Base-by-base conservation (phyloP, 2,329 filamentous ascomycete genomes). In the Pseudocercospora vitis region DNA sequence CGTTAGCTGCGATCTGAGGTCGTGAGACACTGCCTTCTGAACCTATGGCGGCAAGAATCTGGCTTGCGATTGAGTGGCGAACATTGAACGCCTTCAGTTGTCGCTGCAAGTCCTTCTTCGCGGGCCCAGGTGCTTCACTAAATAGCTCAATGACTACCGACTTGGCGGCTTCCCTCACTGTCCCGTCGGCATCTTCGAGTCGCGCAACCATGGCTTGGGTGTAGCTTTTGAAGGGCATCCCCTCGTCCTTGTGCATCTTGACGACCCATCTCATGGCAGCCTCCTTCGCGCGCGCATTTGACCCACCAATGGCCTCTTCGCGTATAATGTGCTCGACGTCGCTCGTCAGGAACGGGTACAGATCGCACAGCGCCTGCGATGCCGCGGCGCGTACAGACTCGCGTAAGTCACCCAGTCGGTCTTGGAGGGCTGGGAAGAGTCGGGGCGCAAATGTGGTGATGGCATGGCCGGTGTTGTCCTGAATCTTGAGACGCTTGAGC, bases 181-280 rank as follows among this genome's bases (percentile, higher is more conserved):
- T 86, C 46, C 88, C 87, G 70, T 96, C 92, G 7, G 91, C 88
- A 70, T 96, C 91, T 73, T 96, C 92, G 35, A 96, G 80, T 61
- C 94, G 81, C 50, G 89, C 86, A 75, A 96, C 92, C 33, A 96
- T 79, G 8, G 81, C 80, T 2, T 89, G 87, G 1, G 95, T 91
- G 69, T 95, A 96, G 65, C 77, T 77, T 58, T 89, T 87, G 73
- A 96, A 96, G 31, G 86, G 85, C 60, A 96, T 76, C 32, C 83
- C 84, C 54, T 91, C 82, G 50, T 89, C 86, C 67, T 86, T 82
- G 70, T 94, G 88, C 86, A 92, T 95, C 81, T 86, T 86, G 28
- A 90, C 79, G 29, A 96, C 76, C 91, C 91, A 96, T 57, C 85
- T 81, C 83, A 96, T 85, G 61, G 86, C 85, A 49, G 84, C 79